These are phyloP conservation scores for Suhomyces sp. DNA, from an alignment of 805 yeast genomes.

Conservation along the genomic window DNA sequence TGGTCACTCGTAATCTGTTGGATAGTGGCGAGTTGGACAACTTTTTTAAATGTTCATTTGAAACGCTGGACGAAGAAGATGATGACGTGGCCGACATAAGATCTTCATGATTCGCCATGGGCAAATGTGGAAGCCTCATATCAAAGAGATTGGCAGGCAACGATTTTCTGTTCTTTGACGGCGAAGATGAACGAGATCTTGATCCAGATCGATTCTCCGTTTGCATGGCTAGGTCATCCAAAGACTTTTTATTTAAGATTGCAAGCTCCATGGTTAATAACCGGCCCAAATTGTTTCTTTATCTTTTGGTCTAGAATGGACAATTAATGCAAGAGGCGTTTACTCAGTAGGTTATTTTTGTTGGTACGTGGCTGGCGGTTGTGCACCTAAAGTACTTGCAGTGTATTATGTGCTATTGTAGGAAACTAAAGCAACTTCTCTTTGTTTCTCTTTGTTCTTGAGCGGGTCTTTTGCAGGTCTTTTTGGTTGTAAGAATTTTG, in stretches of 20 bases:
- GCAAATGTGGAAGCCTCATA: constrained; percentile 19
- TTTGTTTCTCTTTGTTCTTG: not conserved
- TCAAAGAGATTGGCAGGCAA: constrained; percentile 20
- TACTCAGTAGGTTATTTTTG: too few species aligned
- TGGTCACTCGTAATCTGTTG: constrained; percentile 33
- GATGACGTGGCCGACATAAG: constrained; percentile 22
- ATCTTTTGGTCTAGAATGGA: not conserved
- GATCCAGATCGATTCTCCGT: constrained; percentile 5
- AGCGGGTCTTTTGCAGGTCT: too few species aligned
- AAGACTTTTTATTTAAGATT: not conserved
- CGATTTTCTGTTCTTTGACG: constrained; percentile 30
- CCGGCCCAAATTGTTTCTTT: not conserved
- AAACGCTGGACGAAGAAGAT: constrained; percentile 13
- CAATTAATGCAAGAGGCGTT: not conserved
- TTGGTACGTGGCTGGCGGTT: not conserved
- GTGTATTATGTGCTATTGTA: too few species aligned
- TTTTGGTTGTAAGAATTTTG: not conserved
- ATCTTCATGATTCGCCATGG: constrained; percentile 20
- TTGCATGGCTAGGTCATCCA: constrained; percentile 5
- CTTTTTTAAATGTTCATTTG: constrained; percentile 23
- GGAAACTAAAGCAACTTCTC: not conserved
- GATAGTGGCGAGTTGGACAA: constrained; percentile 37
- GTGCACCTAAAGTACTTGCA: not conserved
- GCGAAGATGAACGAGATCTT: constrained; percentile 36
- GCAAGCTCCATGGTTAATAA: constrained; percentile 1